phyloP scores from a whole-genome alignment of 2,329 filamentous ascomycete species.

The Trichoderma arundinaceum region DNA sequence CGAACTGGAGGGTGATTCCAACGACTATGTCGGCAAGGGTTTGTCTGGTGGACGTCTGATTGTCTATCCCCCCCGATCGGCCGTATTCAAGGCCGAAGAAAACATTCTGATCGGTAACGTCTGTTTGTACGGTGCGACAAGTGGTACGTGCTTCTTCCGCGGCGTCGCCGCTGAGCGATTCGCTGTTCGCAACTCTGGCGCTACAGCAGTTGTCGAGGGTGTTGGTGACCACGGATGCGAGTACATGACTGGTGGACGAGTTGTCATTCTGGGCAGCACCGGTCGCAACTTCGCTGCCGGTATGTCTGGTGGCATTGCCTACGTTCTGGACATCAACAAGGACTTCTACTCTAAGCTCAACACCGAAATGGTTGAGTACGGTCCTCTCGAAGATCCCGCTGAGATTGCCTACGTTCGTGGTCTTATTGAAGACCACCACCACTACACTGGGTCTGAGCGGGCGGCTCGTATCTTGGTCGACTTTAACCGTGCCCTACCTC shows the following conservation, averaged over 20 bases:
- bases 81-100: conserved; percentile 94
- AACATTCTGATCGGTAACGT: conserved; percentile 94
- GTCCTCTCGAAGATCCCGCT: conserved; percentile 78
- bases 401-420: conserved; percentile 92
- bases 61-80: conserved; percentile 87
- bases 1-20: conserved; percentile 93
- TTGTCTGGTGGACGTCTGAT: conserved; percentile 91
- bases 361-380: conserved; percentile 95
- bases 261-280: conserved; percentile 84
- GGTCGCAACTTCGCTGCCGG: conserved; percentile 97
- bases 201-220: conserved; percentile 94
- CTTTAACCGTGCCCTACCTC: conserved; percentile 87
- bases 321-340: conserved; percentile 85
- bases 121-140: conserved; percentile 92
- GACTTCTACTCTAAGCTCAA: conserved; percentile 96
- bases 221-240: conserved; percentile 96
- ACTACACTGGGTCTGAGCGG: conserved; percentile 95
- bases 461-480: conserved; percentile 93
- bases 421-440: conserved; percentile 94
- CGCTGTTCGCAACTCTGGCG: conserved; percentile 94
- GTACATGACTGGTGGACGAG: conserved; percentile 97
- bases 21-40: conserved; percentile 97
- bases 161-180: conserved; percentile 96
- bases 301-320: conserved; percentile 98
- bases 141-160: conserved; percentile 93